phyloP scores from a whole-genome alignment of 495 filamentous ascomycete genomes.

The Viridothelium virens region DNA sequence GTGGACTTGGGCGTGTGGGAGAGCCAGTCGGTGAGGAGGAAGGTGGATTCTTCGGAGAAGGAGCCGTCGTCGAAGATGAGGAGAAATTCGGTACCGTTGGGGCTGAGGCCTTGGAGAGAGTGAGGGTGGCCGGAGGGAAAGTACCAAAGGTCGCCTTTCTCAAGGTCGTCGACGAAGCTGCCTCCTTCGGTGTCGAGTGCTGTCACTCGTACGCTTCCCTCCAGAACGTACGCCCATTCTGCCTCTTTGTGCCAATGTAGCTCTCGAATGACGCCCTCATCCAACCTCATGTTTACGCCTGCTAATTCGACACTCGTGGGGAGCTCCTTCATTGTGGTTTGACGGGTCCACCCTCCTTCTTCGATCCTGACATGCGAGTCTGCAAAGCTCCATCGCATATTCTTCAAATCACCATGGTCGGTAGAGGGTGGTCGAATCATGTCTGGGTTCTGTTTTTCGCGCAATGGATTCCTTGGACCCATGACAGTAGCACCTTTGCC shows the following conservation, averaged over 20 bases:
- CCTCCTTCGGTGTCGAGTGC: conserved; percentile 61
- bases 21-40: conserved; percentile 60
- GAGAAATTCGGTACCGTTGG: conserved; percentile 63
- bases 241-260: conserved; percentile 63
- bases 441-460: conserved; percentile 57
- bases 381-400: conserved; percentile 41
- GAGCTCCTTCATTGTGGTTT: conserved; percentile 56
- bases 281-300: conserved; percentile 61
- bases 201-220: conserved; percentile 49
- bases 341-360: conserved; percentile 62
- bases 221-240: conserved; percentile 61
- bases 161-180: conserved; percentile 61
- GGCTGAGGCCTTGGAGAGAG: conserved; percentile 56
- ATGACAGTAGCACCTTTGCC: conserved; percentile 54
- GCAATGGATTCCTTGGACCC: conserved; percentile 57
- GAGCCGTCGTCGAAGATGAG: conserved; percentile 61
- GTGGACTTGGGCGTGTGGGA: conserved; percentile 57
- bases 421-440: conserved; percentile 57
- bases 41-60: conserved; percentile 66
- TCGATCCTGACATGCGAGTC: conserved; percentile 42
- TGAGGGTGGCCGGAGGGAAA: conserved; percentile 66
- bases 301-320: conserved; percentile 53
- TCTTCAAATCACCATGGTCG: conserved; percentile 53
- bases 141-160: conserved; percentile 65
- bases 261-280: conserved; percentile 60